Conservation (phyloP, 805 yeast species). For the Saturnispora gosingensis region DNA sequence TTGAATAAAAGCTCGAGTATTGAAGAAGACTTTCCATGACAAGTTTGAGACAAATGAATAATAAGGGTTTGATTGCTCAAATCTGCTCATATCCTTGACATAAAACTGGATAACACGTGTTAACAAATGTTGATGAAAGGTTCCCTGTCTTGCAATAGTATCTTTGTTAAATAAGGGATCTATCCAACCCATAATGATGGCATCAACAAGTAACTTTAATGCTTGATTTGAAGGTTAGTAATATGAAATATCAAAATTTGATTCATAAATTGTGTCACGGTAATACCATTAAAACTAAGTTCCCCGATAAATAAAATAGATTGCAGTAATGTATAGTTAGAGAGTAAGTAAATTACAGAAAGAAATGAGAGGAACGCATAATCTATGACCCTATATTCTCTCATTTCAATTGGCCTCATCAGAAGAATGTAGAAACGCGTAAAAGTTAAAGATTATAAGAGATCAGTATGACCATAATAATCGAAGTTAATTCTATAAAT, state of each 20-base stretch:
- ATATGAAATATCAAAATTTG: not conserved
- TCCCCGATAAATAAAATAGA: conserved; percentile 9
- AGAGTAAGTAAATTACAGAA: conserved; percentile 18
- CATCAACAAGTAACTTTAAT: conserved; percentile 16
- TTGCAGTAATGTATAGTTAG: conserved; percentile 18
- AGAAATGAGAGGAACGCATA: conserved; percentile 18
- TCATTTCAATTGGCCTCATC: conserved; percentile 14
- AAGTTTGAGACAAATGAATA: conserved; percentile 23
- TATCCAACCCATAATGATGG: conserved; percentile 21
- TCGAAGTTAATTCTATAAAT: not conserved
- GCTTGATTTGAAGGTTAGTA: conserved; percentile 12
- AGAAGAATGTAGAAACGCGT: conserved; percentile 1
- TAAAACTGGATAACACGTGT: conserved; percentile 16
- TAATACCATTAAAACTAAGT: conserved; percentile 2
- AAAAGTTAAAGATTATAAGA: not conserved
- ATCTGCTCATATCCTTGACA: conserved; percentile 12
- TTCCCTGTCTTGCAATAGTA: conserved; percentile 23
- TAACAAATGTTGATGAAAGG: conserved; percentile 22
- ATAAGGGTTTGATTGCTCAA: conserved; percentile 13
- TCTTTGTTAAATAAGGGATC: conserved; percentile 27
- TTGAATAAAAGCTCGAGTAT: conserved; percentile 25
- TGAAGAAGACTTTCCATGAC: conserved; percentile 27
- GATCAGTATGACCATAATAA: not conserved
- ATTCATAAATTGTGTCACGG: not conserved
- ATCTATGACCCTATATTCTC: conserved; percentile 26